phyloP scores from a whole-genome alignment of 2,329 filamentous ascomycete genomes.

The Hymenotorrendiella dingleyae region DNA sequence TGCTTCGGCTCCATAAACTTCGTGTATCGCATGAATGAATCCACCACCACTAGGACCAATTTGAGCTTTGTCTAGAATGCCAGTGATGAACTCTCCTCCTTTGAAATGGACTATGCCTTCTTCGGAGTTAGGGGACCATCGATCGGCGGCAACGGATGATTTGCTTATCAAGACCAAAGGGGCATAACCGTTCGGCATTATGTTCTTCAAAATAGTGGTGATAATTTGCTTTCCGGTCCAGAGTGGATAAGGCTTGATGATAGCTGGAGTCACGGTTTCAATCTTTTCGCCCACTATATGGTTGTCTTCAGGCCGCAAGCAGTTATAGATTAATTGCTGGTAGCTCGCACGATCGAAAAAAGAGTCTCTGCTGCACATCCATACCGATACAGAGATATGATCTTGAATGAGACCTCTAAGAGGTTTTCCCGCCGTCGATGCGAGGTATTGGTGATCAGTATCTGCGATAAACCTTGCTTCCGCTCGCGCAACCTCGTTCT shows the following conservation, averaged over 20 bases:
- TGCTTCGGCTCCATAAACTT: slow-evolving; percentile 81
- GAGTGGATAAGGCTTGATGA: slow-evolving; percentile 71
- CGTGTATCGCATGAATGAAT: slow-evolving; percentile 86
- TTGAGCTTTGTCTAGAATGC: slow-evolving; percentile 93
- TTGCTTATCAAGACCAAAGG: slow-evolving; percentile 75
- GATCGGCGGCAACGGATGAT: slow-evolving; percentile 68
- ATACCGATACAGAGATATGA: slow-evolving; percentile 91
- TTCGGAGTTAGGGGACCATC: slow-evolving; percentile 73
- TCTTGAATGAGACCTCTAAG: slow-evolving; percentile 96
- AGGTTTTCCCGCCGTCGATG: slow-evolving; percentile 87
- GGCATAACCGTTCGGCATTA: slow-evolving; percentile 69
- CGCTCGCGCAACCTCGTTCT: slow-evolving; percentile 89
- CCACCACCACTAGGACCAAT: slow-evolving; percentile 84
- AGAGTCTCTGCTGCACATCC: slow-evolving; percentile 83
- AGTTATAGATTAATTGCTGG: slow-evolving; percentile 88
- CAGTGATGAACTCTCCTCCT: slow-evolving; percentile 80
- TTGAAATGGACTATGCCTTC: slow-evolving; percentile 78
- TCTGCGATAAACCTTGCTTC: slow-evolving; percentile 92
- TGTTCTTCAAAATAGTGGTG: slow-evolving; percentile 87
- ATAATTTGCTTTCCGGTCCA: slow-evolving; percentile 98
- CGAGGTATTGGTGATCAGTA: slow-evolving; percentile 95
- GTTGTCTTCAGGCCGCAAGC: slow-evolving; percentile 81
- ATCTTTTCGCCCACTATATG: slow-evolving; percentile 81
- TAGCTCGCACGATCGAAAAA: slow-evolving; percentile 87
- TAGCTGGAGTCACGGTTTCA: slow-evolving; percentile 70